Evolutionary conservation across 2,329 filamentous ascomycete genomes (phyloP).

Genomic region (Leptographium wingfieldii): DNA sequence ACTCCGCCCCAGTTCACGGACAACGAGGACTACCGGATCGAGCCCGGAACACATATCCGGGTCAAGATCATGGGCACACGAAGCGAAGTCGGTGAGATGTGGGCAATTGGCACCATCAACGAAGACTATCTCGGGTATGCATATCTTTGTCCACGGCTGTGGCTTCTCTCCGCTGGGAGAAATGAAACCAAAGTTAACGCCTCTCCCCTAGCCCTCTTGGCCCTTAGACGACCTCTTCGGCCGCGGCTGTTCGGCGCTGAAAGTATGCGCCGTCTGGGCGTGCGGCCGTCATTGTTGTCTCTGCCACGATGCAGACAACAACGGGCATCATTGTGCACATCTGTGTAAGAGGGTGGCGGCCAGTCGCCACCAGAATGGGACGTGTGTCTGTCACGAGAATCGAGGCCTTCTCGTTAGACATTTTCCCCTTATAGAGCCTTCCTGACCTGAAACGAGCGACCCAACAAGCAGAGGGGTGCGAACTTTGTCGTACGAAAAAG

Average conservation of each 20-base stretch:
- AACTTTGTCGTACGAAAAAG: background rate
- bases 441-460: background rate
- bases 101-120: constrained; percentile 94
- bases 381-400: background rate
- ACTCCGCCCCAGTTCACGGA: constrained; percentile 96
- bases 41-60: constrained; percentile 84
- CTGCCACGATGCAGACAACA: background rate
- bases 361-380: background rate
- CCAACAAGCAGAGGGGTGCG: background rate
- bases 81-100: constrained; percentile 89
- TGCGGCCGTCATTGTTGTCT: background rate
- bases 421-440: background rate
- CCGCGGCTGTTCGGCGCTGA: background rate
- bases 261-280: background rate
- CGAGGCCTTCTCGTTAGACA: background rate
- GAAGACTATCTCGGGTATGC: constrained; percentile 59
- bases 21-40: constrained; percentile 85
- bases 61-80: constrained; percentile 90
- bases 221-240: background rate
- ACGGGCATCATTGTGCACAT: background rate
- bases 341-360: background rate
- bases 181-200: background rate
- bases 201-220: constrained; percentile 3
- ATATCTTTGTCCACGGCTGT: background rate
- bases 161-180: background rate